A percentile compares a stretch with the other conserved stretches of the same genome.
Conservation (phyloP, 257 asterid species). For the Mitragyna speciosa region DNA sequence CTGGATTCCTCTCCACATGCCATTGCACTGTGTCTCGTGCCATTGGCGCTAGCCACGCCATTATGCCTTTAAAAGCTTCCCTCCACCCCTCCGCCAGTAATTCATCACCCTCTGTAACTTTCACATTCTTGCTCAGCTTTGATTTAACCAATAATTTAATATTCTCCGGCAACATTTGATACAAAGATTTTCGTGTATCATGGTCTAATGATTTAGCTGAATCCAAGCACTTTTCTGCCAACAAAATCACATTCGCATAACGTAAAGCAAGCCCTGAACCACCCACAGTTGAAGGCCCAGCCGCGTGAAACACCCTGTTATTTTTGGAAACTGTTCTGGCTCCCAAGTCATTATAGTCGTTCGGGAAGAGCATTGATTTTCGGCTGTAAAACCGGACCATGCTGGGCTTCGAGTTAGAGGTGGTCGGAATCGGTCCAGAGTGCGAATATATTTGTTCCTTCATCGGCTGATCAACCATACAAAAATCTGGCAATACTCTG, state of each 20-base stretch:
- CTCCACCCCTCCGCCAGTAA: slow-evolving; percentile 74
- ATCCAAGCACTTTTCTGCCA: slow-evolving; percentile 51
- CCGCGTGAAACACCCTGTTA: slow-evolving; percentile 55
- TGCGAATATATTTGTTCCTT: slow-evolving; percentile 39
- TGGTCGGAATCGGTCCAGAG: slow-evolving; percentile 47
- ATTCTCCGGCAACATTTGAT: slow-evolving; percentile 74
- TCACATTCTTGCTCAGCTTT: slow-evolving; percentile 68
- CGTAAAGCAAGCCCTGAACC: slow-evolving; percentile 74
- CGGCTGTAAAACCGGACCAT: slow-evolving; percentile 62
- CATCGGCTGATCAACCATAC: slow-evolving; percentile 15
- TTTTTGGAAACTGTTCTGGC: not conserved
- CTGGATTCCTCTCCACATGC: slow-evolving; percentile 71
- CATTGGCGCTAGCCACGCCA: slow-evolving; percentile 82
- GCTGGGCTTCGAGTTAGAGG: slow-evolving; percentile 33
- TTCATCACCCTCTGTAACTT: slow-evolving; percentile 34
- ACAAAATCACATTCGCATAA: slow-evolving; percentile 63
- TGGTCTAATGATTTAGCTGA: slow-evolving; percentile 33
- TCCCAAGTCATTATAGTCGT: slow-evolving; percentile 27
- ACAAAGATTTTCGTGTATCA: slow-evolving; percentile 45
- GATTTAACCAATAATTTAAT: slow-evolving; percentile 48
- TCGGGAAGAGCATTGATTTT: slow-evolving; percentile 26
- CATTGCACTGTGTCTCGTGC: slow-evolving; percentile 69
- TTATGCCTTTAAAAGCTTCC: slow-evolving; percentile 58
- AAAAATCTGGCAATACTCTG: slow-evolving; percentile 10
- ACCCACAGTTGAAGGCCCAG: slow-evolving; percentile 66